phyloP scores from a whole-genome alignment of 2,329 filamentous ascomycete genomes.

The Blumeria graminis region DNA sequence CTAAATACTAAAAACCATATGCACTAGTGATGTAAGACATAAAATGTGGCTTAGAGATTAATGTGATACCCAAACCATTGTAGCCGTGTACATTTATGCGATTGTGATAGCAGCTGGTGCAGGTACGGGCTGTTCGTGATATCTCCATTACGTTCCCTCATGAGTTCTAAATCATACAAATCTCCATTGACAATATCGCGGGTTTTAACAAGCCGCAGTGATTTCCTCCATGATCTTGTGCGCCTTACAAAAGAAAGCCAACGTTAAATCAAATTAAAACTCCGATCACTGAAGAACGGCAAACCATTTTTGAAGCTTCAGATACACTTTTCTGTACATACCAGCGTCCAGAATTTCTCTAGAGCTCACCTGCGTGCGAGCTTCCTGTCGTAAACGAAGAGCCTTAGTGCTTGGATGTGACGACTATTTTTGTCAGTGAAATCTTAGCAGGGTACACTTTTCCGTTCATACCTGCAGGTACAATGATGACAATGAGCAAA shows the following conservation, averaged over 20 bases:
- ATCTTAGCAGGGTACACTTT: background rate
- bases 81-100: too few species aligned
- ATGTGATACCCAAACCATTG: too few species aligned
- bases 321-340: slow-evolving; percentile 3
- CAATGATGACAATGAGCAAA: slow-evolving; percentile 78
- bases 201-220: slow-evolving; percentile 4
- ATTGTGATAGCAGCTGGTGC: too few species aligned
- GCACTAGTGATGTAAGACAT: too few species aligned
- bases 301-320: slow-evolving; percentile 15
- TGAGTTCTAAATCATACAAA: slow-evolving; percentile 14
- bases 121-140: slow-evolving; percentile 6
- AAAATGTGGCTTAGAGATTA: too few species aligned
- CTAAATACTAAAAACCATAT: too few species aligned
- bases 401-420: slow-evolving; percentile 20
- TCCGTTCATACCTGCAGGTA: slow-evolving; percentile 56
- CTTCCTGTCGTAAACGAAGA: background rate
- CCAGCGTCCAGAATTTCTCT: slow-evolving; percentile 3
- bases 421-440: slow-evolving; percentile 16
- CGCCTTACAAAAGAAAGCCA: slow-evolving; percentile 11
- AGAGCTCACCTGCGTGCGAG: background rate
- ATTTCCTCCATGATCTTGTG: slow-evolving; percentile 8
- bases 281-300: slow-evolving; percentile 16
- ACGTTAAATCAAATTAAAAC: slow-evolving; percentile 15
- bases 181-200: slow-evolving; percentile 6
- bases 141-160: slow-evolving; percentile 12